Percentiles rank a stretch among this genome's conserved stretches.
phyloP scores from a whole-genome alignment of 2,329 filamentous ascomycete species.

The Diaporthe sp. region DNA sequence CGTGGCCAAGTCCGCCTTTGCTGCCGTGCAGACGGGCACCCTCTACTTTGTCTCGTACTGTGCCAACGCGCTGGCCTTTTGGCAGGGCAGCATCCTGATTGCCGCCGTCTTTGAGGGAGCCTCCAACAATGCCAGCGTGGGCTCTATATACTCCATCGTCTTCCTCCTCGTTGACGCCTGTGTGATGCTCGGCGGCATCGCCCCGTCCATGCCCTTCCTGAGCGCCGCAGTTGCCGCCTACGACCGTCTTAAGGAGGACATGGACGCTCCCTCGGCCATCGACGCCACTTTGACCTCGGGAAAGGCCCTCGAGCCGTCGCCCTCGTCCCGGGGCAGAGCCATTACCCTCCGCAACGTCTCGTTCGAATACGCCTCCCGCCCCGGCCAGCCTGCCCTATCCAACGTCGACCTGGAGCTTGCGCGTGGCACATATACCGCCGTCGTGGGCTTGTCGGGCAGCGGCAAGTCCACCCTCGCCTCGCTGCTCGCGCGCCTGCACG shows the following conservation, averaged over 20 bases:
- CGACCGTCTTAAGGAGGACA: not conserved
- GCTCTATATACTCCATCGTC: not conserved
- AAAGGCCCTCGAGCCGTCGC: not conserved
- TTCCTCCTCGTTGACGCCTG: not conserved
- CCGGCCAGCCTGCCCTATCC: not conserved
- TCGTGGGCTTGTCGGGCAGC: not conserved
- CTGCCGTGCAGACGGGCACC: not conserved
- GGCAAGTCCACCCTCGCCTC: not conserved
- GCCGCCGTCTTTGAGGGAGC: not conserved
- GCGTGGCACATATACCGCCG: not conserved
- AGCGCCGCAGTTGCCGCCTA: not conserved
- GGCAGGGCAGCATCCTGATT: not conserved
- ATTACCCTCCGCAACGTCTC: not conserved
- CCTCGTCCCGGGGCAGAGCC: not conserved
- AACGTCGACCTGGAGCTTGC: not conserved
- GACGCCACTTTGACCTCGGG: not conserved
- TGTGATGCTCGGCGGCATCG: not conserved
- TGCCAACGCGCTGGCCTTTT: not conserved
- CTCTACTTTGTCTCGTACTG: slow-evolving; percentile 2
- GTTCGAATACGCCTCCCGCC: not conserved
- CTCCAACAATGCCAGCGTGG: not conserved
- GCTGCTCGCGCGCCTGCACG: not conserved
- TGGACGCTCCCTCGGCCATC: not conserved
- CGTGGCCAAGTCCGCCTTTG: not conserved
- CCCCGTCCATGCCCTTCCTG: slow-evolving; percentile 1